Conservation (phyloP, 2,329 filamentous ascomycete genomes). For the Curvularia lunata region DNA sequence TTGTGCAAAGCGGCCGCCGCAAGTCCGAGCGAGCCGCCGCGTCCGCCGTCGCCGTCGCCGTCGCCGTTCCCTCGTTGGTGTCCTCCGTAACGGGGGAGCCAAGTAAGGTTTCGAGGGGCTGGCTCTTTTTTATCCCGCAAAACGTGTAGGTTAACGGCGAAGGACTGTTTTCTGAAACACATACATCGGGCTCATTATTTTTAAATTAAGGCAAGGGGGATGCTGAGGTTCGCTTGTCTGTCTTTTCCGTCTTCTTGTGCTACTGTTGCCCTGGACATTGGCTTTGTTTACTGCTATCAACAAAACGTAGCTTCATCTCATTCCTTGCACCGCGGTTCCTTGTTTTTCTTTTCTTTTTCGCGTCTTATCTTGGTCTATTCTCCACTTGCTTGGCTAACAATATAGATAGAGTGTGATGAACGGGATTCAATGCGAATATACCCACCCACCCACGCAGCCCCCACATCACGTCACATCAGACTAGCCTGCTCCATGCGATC, state of each 20-base stretch:
- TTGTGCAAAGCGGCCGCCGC: not conserved
- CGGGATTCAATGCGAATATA: too few relatives aligned
- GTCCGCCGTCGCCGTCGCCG: not conserved
- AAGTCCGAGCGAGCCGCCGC: constrained; percentile 5
- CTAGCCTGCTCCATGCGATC: not conserved
- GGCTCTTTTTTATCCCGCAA: not conserved
- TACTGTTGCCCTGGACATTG: too few relatives aligned
- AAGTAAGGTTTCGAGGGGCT: not conserved
- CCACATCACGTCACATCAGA: not conserved
- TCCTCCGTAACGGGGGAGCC: too few relatives aligned
- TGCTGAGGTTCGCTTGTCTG: not conserved
- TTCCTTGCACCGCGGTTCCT: not conserved
- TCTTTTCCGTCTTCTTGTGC: not conserved
- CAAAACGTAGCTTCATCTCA: not conserved
- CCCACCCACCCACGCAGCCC: not conserved
- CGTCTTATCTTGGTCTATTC: not conserved
- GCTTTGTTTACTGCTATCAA: not conserved
- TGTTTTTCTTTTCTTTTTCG: not conserved
- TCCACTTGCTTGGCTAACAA: not conserved
- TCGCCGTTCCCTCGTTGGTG: too few relatives aligned
- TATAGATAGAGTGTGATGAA: not conserved
- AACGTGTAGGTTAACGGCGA: not conserved
- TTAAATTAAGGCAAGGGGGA: not conserved
- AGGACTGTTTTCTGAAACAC: not conserved
- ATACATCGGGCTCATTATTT: not conserved